A percentile compares a stretch with the other conserved stretches of the same genome.
Conservation (phyloP, 2,329 filamentous ascomycete genomes). For the Cladosporium velox region DNA sequence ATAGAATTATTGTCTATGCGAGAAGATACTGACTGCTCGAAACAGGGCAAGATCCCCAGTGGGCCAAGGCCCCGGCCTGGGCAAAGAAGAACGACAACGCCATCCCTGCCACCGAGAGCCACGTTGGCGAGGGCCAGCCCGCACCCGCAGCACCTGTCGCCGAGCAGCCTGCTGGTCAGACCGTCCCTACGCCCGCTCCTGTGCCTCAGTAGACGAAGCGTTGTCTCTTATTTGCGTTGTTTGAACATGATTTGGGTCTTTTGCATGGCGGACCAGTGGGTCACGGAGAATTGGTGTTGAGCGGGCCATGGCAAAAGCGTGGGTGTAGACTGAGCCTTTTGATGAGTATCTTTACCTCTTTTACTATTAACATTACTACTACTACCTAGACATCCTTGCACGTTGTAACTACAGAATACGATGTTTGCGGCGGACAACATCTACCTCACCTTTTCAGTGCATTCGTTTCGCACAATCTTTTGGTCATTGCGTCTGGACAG, state of each 20-base stretch:
- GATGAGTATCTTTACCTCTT: background rate
- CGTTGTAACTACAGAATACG: background rate
- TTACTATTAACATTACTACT: constrained; percentile 2
- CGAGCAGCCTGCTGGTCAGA: constrained; percentile 27
- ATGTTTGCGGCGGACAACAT: background rate
- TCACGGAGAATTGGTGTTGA: background rate
- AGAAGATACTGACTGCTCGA: constrained; percentile 21
- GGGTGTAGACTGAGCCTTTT: constrained; percentile 10
- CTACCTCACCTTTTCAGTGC: background rate
- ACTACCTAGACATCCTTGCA: background rate
- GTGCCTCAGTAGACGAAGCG: constrained; percentile 22
- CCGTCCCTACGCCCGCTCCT: constrained; percentile 25
- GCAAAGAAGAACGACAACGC: constrained; percentile 41
- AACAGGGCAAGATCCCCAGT: constrained; percentile 65
- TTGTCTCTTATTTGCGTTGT: background rate
- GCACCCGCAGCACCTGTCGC: constrained; percentile 25
- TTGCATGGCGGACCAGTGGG: constrained; percentile 19
- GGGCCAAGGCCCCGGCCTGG: constrained; percentile 59
- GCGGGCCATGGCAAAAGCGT: constrained; percentile 15
- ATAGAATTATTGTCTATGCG: background rate
- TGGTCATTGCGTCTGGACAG: background rate
- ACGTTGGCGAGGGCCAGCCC: constrained; percentile 35
- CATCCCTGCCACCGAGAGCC: constrained; percentile 37
- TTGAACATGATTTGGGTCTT: constrained; percentile 7
- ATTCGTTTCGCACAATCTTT: background rate